Percentiles rank a stretch among this genome's conserved stretches.
These are phyloP conservation scores for Mortierella sp. DNA, from an alignment of 371 early-diverging fungal genomes.

Conservation along the genomic window DNA sequence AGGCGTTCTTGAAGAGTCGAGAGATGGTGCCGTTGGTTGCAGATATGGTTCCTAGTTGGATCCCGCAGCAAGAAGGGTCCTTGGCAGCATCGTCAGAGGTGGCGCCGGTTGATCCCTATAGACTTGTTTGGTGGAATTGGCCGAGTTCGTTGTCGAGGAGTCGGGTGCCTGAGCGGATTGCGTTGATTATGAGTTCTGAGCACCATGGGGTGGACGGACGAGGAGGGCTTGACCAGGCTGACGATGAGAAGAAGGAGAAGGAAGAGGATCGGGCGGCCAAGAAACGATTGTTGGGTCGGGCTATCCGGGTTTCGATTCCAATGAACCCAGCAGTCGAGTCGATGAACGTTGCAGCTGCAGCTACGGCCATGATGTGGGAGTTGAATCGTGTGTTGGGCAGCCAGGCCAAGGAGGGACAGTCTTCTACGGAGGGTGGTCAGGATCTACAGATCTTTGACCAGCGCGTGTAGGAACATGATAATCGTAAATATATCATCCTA, in stretches of 20 bases:
- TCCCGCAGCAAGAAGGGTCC: not conserved
- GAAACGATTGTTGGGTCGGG: slow-evolving; percentile 49
- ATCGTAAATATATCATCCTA: not conserved
- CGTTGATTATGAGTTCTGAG: slow-evolving; percentile 68
- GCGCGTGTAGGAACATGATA: not conserved
- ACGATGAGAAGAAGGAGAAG: not conserved
- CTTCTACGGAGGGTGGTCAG: not conserved
- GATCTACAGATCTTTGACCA: slow-evolving; percentile 21
- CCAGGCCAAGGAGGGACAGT: not conserved
- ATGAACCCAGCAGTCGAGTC: slow-evolving; percentile 66
- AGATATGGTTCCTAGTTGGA: slow-evolving; percentile 62
- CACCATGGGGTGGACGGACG: slow-evolving; percentile 60
- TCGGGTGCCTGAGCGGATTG: slow-evolving; percentile 59
- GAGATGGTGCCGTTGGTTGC: slow-evolving; percentile 67
- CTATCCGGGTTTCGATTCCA: slow-evolving; percentile 67
- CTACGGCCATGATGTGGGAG: slow-evolving; percentile 70
- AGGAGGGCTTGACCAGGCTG: not conserved
- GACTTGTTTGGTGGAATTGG: slow-evolving; percentile 56
- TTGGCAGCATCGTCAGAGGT: not conserved
- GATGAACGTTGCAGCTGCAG: slow-evolving; percentile 68
- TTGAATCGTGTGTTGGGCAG: slow-evolving; percentile 57
- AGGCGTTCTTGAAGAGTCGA: slow-evolving; percentile 47
- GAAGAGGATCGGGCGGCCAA: slow-evolving; percentile 31
- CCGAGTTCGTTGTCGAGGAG: slow-evolving; percentile 17
- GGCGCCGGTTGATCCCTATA: slow-evolving; percentile 9